Conservation (phyloP, 108 stramenopile species). For the Cyclotella baltica region DNA sequence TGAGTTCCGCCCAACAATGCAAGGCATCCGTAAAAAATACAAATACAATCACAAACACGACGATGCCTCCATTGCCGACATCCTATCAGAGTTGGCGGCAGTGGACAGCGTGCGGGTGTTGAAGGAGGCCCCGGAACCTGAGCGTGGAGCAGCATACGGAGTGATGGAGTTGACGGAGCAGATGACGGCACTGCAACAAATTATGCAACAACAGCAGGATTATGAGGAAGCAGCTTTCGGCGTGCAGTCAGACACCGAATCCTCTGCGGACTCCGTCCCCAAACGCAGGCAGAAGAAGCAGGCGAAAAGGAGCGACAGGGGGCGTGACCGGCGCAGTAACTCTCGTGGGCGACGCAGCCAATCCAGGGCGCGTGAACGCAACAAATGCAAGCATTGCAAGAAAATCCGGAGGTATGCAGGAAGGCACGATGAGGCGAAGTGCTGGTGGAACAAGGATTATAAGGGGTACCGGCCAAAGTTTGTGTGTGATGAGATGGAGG, state of each 20-base stretch:
- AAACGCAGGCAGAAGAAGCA: too few species aligned
- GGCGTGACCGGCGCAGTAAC: not conserved
- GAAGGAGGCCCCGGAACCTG: too few species aligned
- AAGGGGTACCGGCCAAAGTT: not conserved
- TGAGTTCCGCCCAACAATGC: conserved; percentile 7
- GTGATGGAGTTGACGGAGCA: not conserved
- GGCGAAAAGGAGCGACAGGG: not conserved
- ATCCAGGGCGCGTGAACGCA: not conserved
- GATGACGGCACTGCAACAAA: not conserved
- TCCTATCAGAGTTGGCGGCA: too few species aligned
- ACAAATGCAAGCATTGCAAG: not conserved
- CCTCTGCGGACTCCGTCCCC: not conserved
- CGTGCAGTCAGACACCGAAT: not conserved
- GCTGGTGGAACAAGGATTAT: not conserved
- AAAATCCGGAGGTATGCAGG: not conserved
- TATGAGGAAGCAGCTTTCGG: not conserved
- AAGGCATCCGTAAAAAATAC: not conserved
- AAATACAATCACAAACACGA: conserved; percentile 4
- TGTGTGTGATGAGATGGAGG: not conserved
- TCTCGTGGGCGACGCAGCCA: not conserved
- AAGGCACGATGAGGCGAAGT: not conserved
- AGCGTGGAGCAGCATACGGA: too few species aligned
- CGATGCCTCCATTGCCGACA: not conserved
- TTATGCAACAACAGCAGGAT: not conserved
- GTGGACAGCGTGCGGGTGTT: too few species aligned